A percentile compares a stretch with the other conserved stretches of the same genome.
These are phyloP conservation scores for Metschnikowia drakensbergensis DNA, from an alignment of 805 yeast genomes.

Conservation along the genomic window DNA sequence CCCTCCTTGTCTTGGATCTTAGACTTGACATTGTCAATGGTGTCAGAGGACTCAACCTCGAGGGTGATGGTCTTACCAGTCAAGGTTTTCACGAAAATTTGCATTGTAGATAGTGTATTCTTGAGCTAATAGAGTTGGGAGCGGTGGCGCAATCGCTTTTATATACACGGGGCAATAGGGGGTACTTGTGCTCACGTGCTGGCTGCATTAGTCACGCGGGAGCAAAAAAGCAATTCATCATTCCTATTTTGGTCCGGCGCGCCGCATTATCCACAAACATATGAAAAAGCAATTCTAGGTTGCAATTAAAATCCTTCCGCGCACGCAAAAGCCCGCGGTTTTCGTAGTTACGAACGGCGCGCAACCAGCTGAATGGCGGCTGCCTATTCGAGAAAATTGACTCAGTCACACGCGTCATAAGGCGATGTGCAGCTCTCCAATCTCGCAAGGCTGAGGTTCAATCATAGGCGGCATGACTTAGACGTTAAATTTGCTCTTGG, in stretches of 20 bases:
- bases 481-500: too few relatives aligned
- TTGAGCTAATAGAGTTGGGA: neutral
- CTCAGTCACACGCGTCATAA: too few relatives aligned
- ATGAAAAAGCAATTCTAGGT: slow-evolving; percentile 1
- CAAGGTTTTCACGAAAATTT: slow-evolving; percentile 44
- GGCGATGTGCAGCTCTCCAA: too few relatives aligned
- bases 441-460: too few relatives aligned
- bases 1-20: too few relatives aligned
- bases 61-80: slow-evolving; percentile 73
- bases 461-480: too few relatives aligned
- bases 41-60: slow-evolving; percentile 97
- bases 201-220: slow-evolving; percentile 17
- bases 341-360: neutral
- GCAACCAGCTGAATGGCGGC: neutral
- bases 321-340: neutral
- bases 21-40: slow-evolving; percentile 79
- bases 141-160: slow-evolving; percentile 18
- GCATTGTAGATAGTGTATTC: slow-evolving; percentile 18
- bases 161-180: slow-evolving; percentile 20
- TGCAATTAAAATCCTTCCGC: neutral
- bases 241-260: slow-evolving; percentile 4
- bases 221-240: slow-evolving; percentile 14
- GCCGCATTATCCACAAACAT: neutral
- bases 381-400: too few relatives aligned
- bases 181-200: slow-evolving; percentile 17